phyloP scores from a whole-genome alignment of 106 monocot species.

The Hemerocallis citrina region DNA sequence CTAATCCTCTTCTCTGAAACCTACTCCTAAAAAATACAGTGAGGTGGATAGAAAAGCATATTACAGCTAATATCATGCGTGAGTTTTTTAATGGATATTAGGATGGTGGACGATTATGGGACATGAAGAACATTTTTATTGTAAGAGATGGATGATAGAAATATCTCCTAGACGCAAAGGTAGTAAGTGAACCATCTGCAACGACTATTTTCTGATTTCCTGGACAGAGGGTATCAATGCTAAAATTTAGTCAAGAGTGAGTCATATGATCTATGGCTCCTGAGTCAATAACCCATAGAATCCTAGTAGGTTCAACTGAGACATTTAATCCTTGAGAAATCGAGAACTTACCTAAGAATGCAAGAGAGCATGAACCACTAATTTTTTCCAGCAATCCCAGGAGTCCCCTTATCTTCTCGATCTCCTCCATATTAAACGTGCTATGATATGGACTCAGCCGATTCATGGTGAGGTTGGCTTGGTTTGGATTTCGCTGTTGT shows the following conservation, averaged over 20 bases:
- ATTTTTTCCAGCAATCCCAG: neutral
- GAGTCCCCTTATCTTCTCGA: neutral
- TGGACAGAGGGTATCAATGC: slow-evolving; percentile 9
- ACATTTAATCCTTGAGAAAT: neutral
- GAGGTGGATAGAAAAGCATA: neutral
- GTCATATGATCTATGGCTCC: slow-evolving; percentile 15
- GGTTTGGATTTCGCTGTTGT: neutral
- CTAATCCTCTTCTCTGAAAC: slow-evolving; percentile 2
- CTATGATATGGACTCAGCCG: neutral
- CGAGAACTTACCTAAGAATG: neutral
- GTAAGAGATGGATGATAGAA: neutral
- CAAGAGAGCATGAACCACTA: too few relatives aligned
- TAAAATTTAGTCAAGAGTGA: neutral
- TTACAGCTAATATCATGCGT: slow-evolving; percentile 5
- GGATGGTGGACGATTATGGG: neutral
- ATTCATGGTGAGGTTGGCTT: neutral
- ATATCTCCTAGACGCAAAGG: neutral
- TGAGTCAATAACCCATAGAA: slow-evolving; percentile 3
- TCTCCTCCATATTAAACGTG: neutral
- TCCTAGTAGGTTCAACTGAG: neutral
- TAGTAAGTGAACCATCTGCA: neutral
- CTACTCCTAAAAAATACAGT: neutral
- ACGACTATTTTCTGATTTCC: slow-evolving; percentile 2
- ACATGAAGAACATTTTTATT: slow-evolving; percentile 7
- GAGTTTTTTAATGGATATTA: slow-evolving; percentile 6